Conservation (phyloP, 805 yeast species). For the Saturnispora zaruensis region DNA sequence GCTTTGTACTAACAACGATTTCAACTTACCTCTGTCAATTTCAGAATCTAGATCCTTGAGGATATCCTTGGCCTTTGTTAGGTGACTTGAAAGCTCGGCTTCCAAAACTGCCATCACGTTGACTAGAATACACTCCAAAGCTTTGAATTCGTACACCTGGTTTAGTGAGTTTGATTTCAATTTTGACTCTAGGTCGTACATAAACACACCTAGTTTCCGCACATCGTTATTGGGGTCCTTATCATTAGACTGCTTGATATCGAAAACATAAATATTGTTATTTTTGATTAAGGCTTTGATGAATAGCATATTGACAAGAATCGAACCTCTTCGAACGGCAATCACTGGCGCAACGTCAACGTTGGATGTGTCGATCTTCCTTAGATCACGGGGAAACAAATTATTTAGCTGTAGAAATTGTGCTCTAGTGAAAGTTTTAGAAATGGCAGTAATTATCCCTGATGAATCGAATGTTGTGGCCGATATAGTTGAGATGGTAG, state of each 20-base stretch:
- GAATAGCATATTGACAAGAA: slow-evolving; percentile 74
- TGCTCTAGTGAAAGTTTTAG: slow-evolving; percentile 65
- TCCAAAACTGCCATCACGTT: slow-evolving; percentile 76
- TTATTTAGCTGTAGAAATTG: slow-evolving; percentile 62
- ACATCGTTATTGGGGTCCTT: slow-evolving; percentile 35
- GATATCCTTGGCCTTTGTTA: slow-evolving; percentile 50
- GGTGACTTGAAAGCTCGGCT: slow-evolving; percentile 57
- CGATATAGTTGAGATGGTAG: slow-evolving; percentile 47
- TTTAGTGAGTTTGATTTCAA: slow-evolving; percentile 32
- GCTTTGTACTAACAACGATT: slow-evolving; percentile 64
- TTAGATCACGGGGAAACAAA: slow-evolving; percentile 74
- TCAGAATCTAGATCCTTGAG: slow-evolving; percentile 67
- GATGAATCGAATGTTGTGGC: slow-evolving; percentile 72
- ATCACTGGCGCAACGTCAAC: slow-evolving; percentile 85
- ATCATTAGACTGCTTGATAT: slow-evolving; percentile 32
- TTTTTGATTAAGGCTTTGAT: slow-evolving; percentile 83
- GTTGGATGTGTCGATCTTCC: slow-evolving; percentile 69
- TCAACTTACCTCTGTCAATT: slow-evolving; percentile 65
- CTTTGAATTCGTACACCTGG: slow-evolving; percentile 70
- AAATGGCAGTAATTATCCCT: slow-evolving; percentile 64
- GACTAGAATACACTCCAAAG: slow-evolving; percentile 72
- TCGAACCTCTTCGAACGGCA: slow-evolving; percentile 68
- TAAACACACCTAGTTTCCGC: slow-evolving; percentile 59
- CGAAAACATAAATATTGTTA: slow-evolving; percentile 77
- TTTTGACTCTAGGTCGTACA: slow-evolving; percentile 78